Percentiles rank a stretch among this genome's conserved stretches.
Evolutionary conservation across 2,329 filamentous ascomycete species (phyloP).

Genomic region (Colletotrichum liriopes): DNA sequence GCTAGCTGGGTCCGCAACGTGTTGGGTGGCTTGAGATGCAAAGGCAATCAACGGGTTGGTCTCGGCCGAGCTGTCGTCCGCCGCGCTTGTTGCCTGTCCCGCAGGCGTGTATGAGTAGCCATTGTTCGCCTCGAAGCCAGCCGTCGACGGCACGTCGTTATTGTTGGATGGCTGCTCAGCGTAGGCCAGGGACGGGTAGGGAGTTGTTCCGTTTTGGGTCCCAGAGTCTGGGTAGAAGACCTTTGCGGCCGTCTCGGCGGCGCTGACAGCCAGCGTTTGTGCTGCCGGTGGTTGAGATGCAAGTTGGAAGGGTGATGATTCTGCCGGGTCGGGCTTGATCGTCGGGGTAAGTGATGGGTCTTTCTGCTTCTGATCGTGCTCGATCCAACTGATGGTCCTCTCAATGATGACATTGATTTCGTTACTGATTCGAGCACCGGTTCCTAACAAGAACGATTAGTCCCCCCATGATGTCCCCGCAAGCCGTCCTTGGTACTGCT

Average conservation of each 20-base stretch:
- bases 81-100: slow-evolving; percentile 35
- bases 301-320: slow-evolving; percentile 25
- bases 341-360: slow-evolving; percentile 21
- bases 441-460: slow-evolving; percentile 53
- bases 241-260: slow-evolving; percentile 47
- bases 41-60: slow-evolving; percentile 59
- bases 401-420: slow-evolving; percentile 66
- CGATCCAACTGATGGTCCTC: slow-evolving; percentile 67
- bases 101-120: slow-evolving; percentile 34
- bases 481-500: slow-evolving; percentile 45
- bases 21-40: slow-evolving; percentile 56
- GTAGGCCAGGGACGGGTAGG: slow-evolving; percentile 53
- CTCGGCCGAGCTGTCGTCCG: slow-evolving; percentile 47
- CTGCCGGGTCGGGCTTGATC: slow-evolving; percentile 33
- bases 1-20: slow-evolving; percentile 47
- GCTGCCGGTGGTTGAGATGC: slow-evolving; percentile 27
- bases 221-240: slow-evolving; percentile 49
- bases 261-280: slow-evolving; percentile 18
- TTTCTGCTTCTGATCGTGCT: slow-evolving; percentile 58
- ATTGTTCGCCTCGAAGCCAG: slow-evolving; percentile 31
- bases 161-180: slow-evolving; percentile 46
- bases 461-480: too few species aligned
- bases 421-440: slow-evolving; percentile 59
- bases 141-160: slow-evolving; percentile 43
- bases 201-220: slow-evolving; percentile 47